Percentiles rank a stretch among this genome's conserved stretches.
Conservation (phyloP, 257 asterid species). For the Solanum sejunctum region DNA sequence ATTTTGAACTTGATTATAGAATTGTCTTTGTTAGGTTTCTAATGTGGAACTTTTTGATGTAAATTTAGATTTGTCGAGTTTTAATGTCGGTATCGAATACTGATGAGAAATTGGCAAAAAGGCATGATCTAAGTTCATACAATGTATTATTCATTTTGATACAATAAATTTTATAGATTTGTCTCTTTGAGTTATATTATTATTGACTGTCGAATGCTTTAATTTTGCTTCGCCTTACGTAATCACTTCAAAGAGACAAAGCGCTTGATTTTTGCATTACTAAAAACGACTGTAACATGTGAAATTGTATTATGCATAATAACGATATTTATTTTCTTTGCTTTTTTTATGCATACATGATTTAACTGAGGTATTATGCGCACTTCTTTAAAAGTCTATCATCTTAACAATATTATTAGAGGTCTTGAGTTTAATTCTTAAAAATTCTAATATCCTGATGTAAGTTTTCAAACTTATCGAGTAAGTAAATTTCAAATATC, state of each 20-base stretch:
- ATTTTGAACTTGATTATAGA: too few relatives aligned
- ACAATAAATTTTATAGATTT: neutral
- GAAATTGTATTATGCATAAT: neutral
- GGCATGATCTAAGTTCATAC: too few relatives aligned
- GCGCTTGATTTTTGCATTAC: neutral
- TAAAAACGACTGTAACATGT: neutral
- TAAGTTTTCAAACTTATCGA: neutral
- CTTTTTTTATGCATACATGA: neutral
- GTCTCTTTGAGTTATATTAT: neutral
- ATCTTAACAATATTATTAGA: rapidly evolving
- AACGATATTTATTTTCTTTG: neutral
- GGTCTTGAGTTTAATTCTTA: rapidly evolving
- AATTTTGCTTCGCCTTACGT: too few relatives aligned
- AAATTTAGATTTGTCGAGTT: too few relatives aligned
- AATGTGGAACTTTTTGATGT: too few relatives aligned
- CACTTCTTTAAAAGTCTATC: neutral
- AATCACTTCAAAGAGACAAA: too few relatives aligned
- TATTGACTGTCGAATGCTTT: neutral
- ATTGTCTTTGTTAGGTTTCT: rapidly evolving
- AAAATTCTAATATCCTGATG: rapidly evolving
- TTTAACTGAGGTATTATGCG: neutral
- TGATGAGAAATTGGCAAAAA: too few relatives aligned
- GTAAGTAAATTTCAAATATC: neutral
- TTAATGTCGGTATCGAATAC: too few relatives aligned
- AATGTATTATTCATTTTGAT: neutral